Base-by-base conservation (phyloP, 1,139 yeast genomes). In the Zhuliangozyma blackwelliae region DNA sequence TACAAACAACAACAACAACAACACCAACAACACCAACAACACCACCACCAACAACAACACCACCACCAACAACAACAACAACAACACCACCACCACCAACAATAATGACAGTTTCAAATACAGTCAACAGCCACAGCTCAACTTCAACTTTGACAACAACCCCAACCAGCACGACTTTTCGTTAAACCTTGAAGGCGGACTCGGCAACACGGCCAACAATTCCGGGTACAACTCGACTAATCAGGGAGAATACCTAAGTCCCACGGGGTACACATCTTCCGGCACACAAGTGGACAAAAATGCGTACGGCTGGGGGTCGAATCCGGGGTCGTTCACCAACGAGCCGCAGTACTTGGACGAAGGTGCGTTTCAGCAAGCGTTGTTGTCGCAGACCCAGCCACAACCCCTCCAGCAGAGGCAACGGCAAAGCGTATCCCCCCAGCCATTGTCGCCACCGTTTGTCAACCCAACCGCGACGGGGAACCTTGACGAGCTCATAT, bases 331-430 rank as follows among this genome's bases (percentile, higher is more conserved):
- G 3, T 51, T 51, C 32, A 50, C 55, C 12, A 59, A 58, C 34
- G 70, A 64, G 32, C 68, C 67, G 10, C 7, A 7, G 7, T 61
- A 62, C 39, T 50, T 65, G 40, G 71, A 65, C 28, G 68, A 63
- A 37, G 36, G 42, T 22, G 47, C 40, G 41, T 55, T 39, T 33
- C 49, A 44, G 5, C 46, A 37, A 39, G 47, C 37, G 29, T 42
- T 37, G 40, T 40, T 42, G 37, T 47, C 40, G 23, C 47, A 41
- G 10, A 42, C 42, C 31, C 34, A 37, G 29, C 31, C 38, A 13
- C 34, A 37, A 37, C 49, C 3, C 23, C 5, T 7, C 23, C 23
- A 9, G 23, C 23, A 22, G 10, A 22, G 23, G 5, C 23, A 43
- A n/a, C 48, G 44, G n/a, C 46, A 40, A 32, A 39, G 37, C 12